A percentile compares a stretch with the other conserved stretches of the same genome.
Conservation (phyloP, 768 basidiomycete species). For the Tulasnella sp. region DNA sequence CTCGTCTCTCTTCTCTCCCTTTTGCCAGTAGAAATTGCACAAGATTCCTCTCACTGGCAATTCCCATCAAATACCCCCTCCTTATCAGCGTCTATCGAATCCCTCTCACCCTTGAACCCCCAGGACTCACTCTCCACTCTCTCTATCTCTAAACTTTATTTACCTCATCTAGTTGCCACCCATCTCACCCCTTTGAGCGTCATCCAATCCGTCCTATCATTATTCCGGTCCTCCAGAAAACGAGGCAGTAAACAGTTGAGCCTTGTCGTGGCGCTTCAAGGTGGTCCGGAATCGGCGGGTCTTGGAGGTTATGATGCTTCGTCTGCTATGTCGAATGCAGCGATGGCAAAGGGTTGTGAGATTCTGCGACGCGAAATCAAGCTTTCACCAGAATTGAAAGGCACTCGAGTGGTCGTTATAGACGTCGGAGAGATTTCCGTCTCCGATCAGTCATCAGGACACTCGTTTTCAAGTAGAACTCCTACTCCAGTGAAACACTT, state of each 20-base stretch:
- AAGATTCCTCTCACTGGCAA: conserved; percentile 20
- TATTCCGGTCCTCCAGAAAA: conserved; percentile 51
- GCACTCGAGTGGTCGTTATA: conserved; percentile 54
- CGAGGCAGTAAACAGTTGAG: conserved; percentile 47
- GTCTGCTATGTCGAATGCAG: conserved; percentile 58
- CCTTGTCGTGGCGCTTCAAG: conserved; percentile 6
- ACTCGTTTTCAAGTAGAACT: conserved; percentile 24
- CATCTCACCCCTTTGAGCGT: conserved; percentile 67
- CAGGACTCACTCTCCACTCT: not conserved
- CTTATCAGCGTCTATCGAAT: conserved; percentile 19
- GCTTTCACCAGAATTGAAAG: conserved; percentile 41
- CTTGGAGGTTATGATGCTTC: conserved; percentile 62
- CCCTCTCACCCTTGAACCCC: conserved; percentile 1
- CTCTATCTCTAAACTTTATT: conserved; percentile 43
- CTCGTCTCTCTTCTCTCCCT: conserved; percentile 59
- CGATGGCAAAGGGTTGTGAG: conserved; percentile 56
- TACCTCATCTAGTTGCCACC: conserved; percentile 58
- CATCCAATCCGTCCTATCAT: conserved; percentile 62
- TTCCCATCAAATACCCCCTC: conserved; percentile 41
- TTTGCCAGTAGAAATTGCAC: conserved; percentile 29
- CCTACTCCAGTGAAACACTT: conserved; percentile 47
- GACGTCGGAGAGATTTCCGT: conserved; percentile 44
- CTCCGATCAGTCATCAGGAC: not conserved
- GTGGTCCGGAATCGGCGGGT: conserved; percentile 50
- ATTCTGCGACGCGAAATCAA: conserved; percentile 62